Percentiles rank a stretch among this genome's conserved stretches.
These are phyloP conservation scores for Grosmannia huntii DNA, from an alignment of 2,329 filamentous ascomycete genomes.

Conservation along the genomic window DNA sequence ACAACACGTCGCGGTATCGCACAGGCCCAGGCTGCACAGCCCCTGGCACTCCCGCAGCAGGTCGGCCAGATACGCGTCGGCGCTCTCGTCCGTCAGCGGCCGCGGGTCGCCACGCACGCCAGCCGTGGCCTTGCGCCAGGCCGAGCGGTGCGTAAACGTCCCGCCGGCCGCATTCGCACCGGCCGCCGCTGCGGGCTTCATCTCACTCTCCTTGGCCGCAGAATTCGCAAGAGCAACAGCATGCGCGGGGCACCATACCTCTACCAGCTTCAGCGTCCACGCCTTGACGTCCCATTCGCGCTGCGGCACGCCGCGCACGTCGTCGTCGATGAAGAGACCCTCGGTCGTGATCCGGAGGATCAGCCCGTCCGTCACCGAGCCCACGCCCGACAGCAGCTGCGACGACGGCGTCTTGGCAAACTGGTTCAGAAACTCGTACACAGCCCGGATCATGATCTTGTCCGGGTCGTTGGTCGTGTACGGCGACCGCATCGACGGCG, in stretches of 20 bases:
- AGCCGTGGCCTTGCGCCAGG: conserved; percentile 30
- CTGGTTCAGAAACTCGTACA: conserved; percentile 84
- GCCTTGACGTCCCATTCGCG: conserved; percentile 98
- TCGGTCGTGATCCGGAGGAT: conserved; percentile 87
- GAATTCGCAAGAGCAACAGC: conserved; percentile 34
- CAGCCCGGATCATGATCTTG: conserved; percentile 90
- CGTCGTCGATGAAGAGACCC: conserved; percentile 94
- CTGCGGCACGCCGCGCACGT: conserved; percentile 80
- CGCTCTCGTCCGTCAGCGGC: conserved; percentile 48
- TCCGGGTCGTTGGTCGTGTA: conserved; percentile 85
- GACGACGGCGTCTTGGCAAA: conserved; percentile 84
- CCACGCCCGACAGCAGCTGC: conserved; percentile 73
- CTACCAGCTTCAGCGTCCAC: conserved; percentile 88
- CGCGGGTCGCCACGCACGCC: conserved; percentile 35
- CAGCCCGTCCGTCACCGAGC: conserved; percentile 79
- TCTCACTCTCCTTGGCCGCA: conserved; percentile 21
- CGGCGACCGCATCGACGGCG: conserved; percentile 61
- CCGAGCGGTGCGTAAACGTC: conserved; percentile 34
- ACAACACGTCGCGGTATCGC: conserved; percentile 25
- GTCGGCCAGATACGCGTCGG: conserved; percentile 49
- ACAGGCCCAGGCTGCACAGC: conserved; percentile 43
- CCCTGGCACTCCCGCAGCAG: conserved; percentile 53
- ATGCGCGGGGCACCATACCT: conserved; percentile 69
- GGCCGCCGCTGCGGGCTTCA: conserved; percentile 22
- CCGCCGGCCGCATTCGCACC: conserved; percentile 28